These are phyloP conservation scores for Penicillium robsamsonii DNA, from an alignment of 495 filamentous ascomycete species.

Conservation along the genomic window DNA sequence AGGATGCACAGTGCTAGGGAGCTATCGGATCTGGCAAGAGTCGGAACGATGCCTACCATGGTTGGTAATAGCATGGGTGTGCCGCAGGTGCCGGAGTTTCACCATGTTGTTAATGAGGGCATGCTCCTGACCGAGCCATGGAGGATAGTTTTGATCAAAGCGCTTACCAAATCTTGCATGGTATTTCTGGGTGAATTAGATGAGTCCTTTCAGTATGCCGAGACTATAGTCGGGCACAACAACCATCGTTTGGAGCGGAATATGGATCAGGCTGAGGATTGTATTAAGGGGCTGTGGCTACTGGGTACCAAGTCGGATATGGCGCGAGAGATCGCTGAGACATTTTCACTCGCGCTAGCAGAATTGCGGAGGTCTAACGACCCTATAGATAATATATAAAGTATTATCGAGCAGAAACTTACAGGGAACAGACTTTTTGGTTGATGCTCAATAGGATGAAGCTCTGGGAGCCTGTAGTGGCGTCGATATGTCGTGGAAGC, in stretches of 20 bases:
- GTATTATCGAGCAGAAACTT: too few species aligned
- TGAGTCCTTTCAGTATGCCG: constrained; percentile 6
- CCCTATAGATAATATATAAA: too few species aligned
- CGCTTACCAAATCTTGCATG: constrained; percentile 34
- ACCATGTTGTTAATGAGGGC: constrained; percentile 20
- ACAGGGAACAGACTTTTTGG: too few species aligned
- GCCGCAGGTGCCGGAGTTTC: constrained; percentile 10
- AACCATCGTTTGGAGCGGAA: not conserved
- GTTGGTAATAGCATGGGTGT: not conserved
- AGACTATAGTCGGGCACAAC: not conserved
- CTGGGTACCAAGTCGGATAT: constrained; percentile 43
- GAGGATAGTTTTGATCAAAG: constrained; percentile 40
- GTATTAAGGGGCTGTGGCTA: constrained; percentile 35
- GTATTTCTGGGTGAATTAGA: constrained; percentile 21
- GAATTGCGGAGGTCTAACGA: too few species aligned
- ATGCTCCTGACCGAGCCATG: constrained; percentile 42
- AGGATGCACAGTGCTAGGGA: constrained; percentile 8
- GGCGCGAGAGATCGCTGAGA: constrained; percentile 19
- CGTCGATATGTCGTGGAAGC: too few species aligned
- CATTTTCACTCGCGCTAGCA: not conserved
- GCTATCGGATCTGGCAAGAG: constrained; percentile 9
- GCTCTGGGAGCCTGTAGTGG: too few species aligned
- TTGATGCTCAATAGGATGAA: too few species aligned
- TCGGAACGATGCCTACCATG: constrained; percentile 1
- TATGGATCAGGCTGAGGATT: constrained; percentile 21